These are phyloP conservation scores for Dothistroma septosporum DNA, from an alignment of 2,329 filamentous ascomycete genomes.

Conservation along the genomic window DNA sequence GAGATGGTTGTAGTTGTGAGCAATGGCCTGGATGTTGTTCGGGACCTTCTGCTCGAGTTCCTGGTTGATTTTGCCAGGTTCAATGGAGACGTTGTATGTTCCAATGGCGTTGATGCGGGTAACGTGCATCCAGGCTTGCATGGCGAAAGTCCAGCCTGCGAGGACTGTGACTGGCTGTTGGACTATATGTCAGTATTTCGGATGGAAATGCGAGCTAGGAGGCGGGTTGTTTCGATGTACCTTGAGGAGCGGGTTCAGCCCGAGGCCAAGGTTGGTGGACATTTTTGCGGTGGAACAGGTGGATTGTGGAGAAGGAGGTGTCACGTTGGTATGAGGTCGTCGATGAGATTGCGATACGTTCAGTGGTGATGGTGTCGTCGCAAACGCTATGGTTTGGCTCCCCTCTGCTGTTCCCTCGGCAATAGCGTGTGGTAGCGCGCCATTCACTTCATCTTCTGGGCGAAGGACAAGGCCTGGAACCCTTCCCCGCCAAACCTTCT, in stretches of 20 bases:
- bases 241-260: constrained; percentile 1
- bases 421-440: background rate
- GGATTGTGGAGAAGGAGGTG: background rate
- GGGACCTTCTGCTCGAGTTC: constrained; percentile 21
- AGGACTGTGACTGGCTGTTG: constrained; percentile 27
- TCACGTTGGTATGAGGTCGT: background rate
- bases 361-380: background rate
- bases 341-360: background rate
- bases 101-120: constrained; percentile 35
- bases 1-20: constrained; percentile 42
- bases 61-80: constrained; percentile 4
- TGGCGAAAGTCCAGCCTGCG: constrained; percentile 38
- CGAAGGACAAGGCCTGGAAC: background rate
- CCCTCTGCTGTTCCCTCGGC: background rate
- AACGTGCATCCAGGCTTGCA: constrained; percentile 41
- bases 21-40: constrained; percentile 23
- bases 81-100: constrained; percentile 25
- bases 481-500: background rate
- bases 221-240: background rate
- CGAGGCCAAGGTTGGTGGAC: constrained; percentile 4
- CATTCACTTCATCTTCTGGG: background rate
- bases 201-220: background rate
- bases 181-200: background rate
- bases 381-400: background rate
- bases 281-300: background rate